Evolutionary conservation across 257 asterid genomes (phyloP), one percentile per base, ranked within the genome.

Genomic region (Nicotiana noctiflora): DNA sequence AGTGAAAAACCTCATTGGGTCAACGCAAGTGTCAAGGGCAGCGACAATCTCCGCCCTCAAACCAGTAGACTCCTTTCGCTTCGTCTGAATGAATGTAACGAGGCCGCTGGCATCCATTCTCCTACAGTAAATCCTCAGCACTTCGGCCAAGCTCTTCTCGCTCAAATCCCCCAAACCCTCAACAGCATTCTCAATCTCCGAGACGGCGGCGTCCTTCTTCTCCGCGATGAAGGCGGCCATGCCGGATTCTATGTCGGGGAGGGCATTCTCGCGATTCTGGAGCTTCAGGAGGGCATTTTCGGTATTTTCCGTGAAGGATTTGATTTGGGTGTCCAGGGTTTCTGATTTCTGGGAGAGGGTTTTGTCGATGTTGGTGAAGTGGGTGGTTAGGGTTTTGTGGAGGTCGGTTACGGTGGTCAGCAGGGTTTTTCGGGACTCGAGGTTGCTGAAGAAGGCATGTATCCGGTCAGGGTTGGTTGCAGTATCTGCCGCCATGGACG

Each of bases 81-180:
- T 80, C 6, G 76, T 52, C 78, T 72, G 59, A 21, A 83, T 17
- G 12, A 72, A 75, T 25, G 23, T 65, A 14, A 83, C 53, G 21
- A 83, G 81, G 62, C 77, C 83, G 0, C 72, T 68, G 31, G 83
- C 72, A 57, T 83, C 83, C 86, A 83, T 83, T 51, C 78, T 72
- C 51, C 27, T 80, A 61, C 83, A 83, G 68, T 79, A 74, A n/a
- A 53, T 31, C 59, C 76, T 75, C 81, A 83, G 29, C 81, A 57
- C 40, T 51, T 83, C 79, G 21, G 74, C 0, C 37, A 74, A 52
- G 56, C 19, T 76, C 53, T 52, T 76, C n/a, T 76, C 77, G n/a
- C 57, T 46, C 27, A 53, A 59, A 63, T 46, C 62, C 60, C 31
- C 78, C 68, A 82, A 75, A 44, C 59, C 52, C 34, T 8, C 77